Percentiles rank a stretch among this genome's conserved stretches.
Evolutionary conservation across 164 flowering plant species (phyloP).

Genomic region (Cinnamomum micranthum): DNA sequence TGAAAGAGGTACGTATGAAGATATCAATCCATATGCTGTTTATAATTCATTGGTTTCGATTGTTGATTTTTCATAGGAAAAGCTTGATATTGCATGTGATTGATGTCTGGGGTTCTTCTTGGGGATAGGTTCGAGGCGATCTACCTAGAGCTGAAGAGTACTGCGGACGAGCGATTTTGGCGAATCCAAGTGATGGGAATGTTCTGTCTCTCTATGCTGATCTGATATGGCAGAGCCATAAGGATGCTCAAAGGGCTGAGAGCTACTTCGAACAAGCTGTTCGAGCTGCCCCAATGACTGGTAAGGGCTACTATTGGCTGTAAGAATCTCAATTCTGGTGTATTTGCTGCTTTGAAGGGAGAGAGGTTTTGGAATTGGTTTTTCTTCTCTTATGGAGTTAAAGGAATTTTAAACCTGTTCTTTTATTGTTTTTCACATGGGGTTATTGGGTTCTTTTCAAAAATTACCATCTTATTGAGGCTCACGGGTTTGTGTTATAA

Average conservation of each 20-base stretch:
- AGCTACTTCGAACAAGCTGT: slow-evolving; percentile 78
- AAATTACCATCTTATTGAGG: too few species aligned
- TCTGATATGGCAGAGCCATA: slow-evolving; percentile 64
- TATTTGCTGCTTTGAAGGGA: too few species aligned
- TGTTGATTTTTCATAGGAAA: background rate
- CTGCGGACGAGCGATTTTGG: slow-evolving; percentile 74
- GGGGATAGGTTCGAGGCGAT: slow-evolving; percentile 61
- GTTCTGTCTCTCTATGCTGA: slow-evolving; percentile 66
- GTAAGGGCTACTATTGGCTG: slow-evolving; percentile 24
- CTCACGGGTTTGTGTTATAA: too few species aligned
- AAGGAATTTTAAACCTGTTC: too few species aligned
- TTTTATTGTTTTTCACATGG: too few species aligned
- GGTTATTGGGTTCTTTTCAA: too few species aligned
- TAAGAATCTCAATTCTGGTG: background rate
- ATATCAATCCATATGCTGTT: background rate
- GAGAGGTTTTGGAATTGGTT: too few species aligned
- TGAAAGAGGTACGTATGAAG: slow-evolving; percentile 47
- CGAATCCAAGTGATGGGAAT: slow-evolving; percentile 62
- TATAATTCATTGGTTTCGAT: background rate
- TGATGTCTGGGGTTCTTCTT: too few species aligned
- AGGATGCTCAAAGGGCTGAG: slow-evolving; percentile 65
- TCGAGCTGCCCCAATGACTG: slow-evolving; percentile 81
- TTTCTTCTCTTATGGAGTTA: too few species aligned
- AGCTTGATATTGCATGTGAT: background rate
- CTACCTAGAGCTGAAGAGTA: slow-evolving; percentile 72